Percentiles rank a stretch among this genome's conserved stretches.
These are phyloP conservation scores for Tirmania nivea DNA, from an alignment of 495 filamentous ascomycete species.

Conservation along the genomic window DNA sequence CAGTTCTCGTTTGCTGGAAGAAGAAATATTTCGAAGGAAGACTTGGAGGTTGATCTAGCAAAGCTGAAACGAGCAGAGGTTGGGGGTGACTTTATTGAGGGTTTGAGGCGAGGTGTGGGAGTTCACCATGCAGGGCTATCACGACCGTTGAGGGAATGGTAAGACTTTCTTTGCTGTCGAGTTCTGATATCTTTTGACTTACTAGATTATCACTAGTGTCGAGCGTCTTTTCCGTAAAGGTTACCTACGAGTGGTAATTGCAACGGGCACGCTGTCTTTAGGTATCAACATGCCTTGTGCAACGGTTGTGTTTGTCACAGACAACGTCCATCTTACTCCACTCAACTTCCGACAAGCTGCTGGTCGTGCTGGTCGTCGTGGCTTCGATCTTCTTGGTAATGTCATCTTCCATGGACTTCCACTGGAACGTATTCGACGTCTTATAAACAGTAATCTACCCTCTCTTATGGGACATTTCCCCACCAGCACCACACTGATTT, in stretches of 20 bases:
- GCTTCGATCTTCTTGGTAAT: constrained; percentile 61
- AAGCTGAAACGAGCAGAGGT: constrained; percentile 28
- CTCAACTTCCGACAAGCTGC: constrained; percentile 56
- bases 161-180: constrained; percentile 3
- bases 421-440: constrained; percentile 31
- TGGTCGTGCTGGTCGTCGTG: constrained; percentile 56
- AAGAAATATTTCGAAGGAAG: constrained; percentile 29
- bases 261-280: constrained; percentile 52
- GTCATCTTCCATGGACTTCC: constrained; percentile 49
- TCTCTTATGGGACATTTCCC: constrained; percentile 60
- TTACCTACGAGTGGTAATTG: constrained; percentile 48
- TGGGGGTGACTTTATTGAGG: constrained; percentile 28
- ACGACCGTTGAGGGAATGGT: constrained; percentile 45
- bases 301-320: constrained; percentile 55
- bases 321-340: constrained; percentile 47
- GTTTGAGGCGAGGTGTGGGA: constrained; percentile 42
- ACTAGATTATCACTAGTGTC: constrained; percentile 22
- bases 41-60: constrained; percentile 29
- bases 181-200: neutral
- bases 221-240: constrained; percentile 57
- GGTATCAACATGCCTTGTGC: constrained; percentile 78
- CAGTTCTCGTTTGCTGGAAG: constrained; percentile 44
- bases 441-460: constrained; percentile 49
- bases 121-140: constrained; percentile 66
- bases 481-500: constrained; percentile 46